A percentile compares a stretch with the other conserved stretches of the same genome.
Conservation (phyloP, 495 filamentous ascomycete genomes). For the Trichoderma gamsii region DNA sequence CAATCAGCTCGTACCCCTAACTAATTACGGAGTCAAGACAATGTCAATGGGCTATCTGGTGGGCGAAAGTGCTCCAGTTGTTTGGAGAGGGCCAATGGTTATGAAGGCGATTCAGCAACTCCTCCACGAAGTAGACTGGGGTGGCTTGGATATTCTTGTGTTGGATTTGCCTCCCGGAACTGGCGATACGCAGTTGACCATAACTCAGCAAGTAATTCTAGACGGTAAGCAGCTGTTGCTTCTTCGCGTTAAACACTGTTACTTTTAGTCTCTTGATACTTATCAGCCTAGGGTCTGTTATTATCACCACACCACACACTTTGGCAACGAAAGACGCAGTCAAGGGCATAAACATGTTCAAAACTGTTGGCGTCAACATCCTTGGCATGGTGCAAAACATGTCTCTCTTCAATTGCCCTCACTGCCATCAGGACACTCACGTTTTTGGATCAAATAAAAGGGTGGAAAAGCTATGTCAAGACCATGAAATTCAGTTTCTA, state of each 20-base stretch:
- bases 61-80: conserved; percentile 70
- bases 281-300: conserved; percentile 56
- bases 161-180: conserved; percentile 92
- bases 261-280: not conserved
- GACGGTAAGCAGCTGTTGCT: conserved; percentile 48
- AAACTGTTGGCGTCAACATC: conserved; percentile 65
- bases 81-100: conserved; percentile 95
- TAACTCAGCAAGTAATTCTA: conserved; percentile 82
- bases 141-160: conserved; percentile 72
- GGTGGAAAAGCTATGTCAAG: conserved; percentile 38
- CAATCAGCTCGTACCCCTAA: conserved; percentile 77
- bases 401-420: conserved; percentile 76
- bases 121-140: conserved; percentile 90
- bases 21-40: conserved; percentile 93
- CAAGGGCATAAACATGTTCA: conserved; percentile 86
- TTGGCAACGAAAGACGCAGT: conserved; percentile 83
- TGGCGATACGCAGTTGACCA: conserved; percentile 87
- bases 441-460: conserved; percentile 64
- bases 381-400: conserved; percentile 97
- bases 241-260: not conserved
- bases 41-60: conserved; percentile 98
- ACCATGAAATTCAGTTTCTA: conserved; percentile 66
- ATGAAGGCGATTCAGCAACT: conserved; percentile 96
- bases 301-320: conserved; percentile 90
- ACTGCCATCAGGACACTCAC: conserved; percentile 64